Evolutionary conservation across 1,284 basidiomycete genomes (phyloP).

Genomic region (Tilletia horrida): DNA sequence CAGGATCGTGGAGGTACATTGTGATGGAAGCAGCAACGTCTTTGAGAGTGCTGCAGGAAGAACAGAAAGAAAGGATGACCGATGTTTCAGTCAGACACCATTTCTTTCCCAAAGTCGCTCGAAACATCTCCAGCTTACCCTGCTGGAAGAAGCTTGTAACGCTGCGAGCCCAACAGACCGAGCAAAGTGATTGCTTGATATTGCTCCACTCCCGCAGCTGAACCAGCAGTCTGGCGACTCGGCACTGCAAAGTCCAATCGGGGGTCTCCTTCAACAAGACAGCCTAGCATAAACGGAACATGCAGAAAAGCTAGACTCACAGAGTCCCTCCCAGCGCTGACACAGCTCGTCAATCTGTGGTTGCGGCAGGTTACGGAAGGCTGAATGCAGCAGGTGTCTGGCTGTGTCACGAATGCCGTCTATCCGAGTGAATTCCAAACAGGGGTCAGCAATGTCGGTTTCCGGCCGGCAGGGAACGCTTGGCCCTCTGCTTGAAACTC

Average conservation of each 20-base stretch:
- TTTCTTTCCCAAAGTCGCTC: too few relatives aligned
- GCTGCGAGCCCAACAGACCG: conserved; percentile 71
- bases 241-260: conserved; percentile 66
- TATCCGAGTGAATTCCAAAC: background rate
- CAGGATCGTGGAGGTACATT: conserved; percentile 70
- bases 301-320: too few relatives aligned
- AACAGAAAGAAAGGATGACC: too few relatives aligned
- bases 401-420: conserved; percentile 4
- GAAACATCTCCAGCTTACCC: conserved; percentile 45
- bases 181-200: conserved; percentile 26
- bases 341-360: conserved; percentile 65
- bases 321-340: conserved; percentile 67
- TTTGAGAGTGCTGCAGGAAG: conserved; percentile 61
- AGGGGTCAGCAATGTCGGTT: background rate
- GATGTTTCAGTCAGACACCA: too few relatives aligned
- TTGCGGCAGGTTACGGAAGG: conserved; percentile 67
- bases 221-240: conserved; percentile 29
- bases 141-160: conserved; percentile 70
- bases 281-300: too few relatives aligned
- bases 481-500: too few relatives aligned
- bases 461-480: too few relatives aligned
- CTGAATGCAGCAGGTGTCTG: conserved; percentile 70
- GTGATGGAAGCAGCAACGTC: conserved; percentile 79
- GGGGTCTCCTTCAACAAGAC: too few relatives aligned
- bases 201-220: background rate